A percentile compares a stretch with the other conserved stretches of the same genome.
Evolutionary conservation across 1,139 yeast species (phyloP).

Genomic region (Yamadazyma pseudoaaseri): DNA sequence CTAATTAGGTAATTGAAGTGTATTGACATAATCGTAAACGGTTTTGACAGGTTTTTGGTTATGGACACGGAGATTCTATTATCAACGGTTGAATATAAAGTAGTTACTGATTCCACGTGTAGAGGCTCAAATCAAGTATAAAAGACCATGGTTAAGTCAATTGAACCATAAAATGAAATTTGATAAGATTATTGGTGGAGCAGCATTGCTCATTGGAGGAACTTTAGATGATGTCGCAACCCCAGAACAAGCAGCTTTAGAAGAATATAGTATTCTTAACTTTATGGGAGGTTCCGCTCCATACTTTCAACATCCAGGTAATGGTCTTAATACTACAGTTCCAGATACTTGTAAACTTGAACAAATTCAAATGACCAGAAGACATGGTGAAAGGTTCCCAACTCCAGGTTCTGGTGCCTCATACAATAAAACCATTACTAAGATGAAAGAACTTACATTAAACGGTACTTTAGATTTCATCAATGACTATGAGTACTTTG

Average conservation of each 20-base stretch:
- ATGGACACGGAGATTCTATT: too few species aligned
- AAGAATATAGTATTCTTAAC: conserved; percentile 35
- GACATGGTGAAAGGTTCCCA: conserved; percentile 80
- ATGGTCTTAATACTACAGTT: conserved; percentile 42
- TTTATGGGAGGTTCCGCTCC: conserved; percentile 51
- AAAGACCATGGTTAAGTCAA: too few species aligned
- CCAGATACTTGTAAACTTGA: conserved; percentile 57
- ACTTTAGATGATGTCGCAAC: conserved; percentile 3
- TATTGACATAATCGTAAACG: too few species aligned
- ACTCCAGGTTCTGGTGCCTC: conserved; percentile 26
- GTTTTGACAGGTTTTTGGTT: too few species aligned
- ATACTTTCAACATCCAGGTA: conserved; percentile 43
- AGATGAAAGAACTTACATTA: conserved; percentile 12
- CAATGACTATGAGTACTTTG: conserved; percentile 34
- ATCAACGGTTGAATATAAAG: too few species aligned
- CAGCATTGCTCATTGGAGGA: conserved; percentile 2
- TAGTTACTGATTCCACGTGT: too few species aligned
- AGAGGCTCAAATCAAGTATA: too few species aligned
- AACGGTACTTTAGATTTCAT: conserved; percentile 32
- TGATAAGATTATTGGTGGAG: conserved; percentile 1
- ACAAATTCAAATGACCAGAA: conserved; percentile 59
- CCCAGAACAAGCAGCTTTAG: conserved; percentile 4
- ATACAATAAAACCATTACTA: conserved; percentile 20
- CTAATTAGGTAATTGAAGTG: too few species aligned
- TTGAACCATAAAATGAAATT: too few species aligned